Conservation (phyloP, 1,284 basidiomycete species). For the Boletus sp. region DNA sequence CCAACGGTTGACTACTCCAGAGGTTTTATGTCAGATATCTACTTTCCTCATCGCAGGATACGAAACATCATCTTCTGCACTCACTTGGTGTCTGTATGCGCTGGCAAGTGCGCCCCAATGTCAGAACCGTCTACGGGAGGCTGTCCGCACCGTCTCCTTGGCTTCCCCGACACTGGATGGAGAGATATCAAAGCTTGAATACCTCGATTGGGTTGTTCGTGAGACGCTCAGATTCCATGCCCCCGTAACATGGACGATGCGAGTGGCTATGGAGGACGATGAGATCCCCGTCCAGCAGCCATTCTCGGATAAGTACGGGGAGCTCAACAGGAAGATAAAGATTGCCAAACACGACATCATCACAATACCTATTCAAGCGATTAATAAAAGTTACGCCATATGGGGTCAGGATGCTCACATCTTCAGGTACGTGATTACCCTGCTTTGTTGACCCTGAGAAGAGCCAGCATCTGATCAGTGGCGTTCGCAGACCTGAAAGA, state of each 20-base stretch:
- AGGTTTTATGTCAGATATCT: slow-evolving; percentile 72
- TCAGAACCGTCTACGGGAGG: slow-evolving; percentile 57
- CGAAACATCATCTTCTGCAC: slow-evolving; percentile 58
- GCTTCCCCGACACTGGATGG: slow-evolving; percentile 25
- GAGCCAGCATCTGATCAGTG: slow-evolving; percentile 21
- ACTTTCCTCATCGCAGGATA: slow-evolving; percentile 72
- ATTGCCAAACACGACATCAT: slow-evolving; percentile 57
- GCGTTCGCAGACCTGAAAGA: slow-evolving; percentile 50
- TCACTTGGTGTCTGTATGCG: slow-evolving; percentile 71
- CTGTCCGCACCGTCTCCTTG: slow-evolving; percentile 34
- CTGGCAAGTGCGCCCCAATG: slow-evolving; percentile 50
- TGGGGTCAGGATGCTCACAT: slow-evolving; percentile 68
- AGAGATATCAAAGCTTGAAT: slow-evolving; percentile 29
- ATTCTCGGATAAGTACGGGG: slow-evolving; percentile 33
- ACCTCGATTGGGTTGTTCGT: slow-evolving; percentile 49
- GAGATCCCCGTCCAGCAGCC: slow-evolving; percentile 53
- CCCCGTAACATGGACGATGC: slow-evolving; percentile 64
- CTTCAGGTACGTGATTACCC: slow-evolving; percentile 47
- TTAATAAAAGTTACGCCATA: slow-evolving; percentile 56
- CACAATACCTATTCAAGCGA: slow-evolving; percentile 57
- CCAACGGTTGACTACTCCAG: slow-evolving; percentile 58
- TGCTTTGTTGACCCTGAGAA: slow-evolving; percentile 18
- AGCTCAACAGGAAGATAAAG: slow-evolving; percentile 33
- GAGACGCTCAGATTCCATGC: slow-evolving; percentile 64
- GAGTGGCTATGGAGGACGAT: slow-evolving; percentile 52